Evolutionary conservation across 805 yeast species (phyloP).

Genomic region (Pichia gijzeniarum): DNA sequence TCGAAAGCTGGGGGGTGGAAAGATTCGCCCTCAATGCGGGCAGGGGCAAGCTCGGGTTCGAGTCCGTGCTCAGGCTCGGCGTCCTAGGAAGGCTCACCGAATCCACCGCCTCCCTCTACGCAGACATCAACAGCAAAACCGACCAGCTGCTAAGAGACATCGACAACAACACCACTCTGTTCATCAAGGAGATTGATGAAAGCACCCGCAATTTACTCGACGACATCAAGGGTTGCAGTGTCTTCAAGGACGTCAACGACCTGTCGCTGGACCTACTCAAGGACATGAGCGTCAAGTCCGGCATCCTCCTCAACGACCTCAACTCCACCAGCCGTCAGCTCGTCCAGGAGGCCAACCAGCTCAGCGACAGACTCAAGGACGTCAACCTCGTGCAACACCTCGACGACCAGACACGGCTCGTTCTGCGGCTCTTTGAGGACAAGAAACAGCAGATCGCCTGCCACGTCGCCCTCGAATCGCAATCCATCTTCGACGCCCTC

Average conservation of each 20-base stretch:
- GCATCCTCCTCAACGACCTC: constrained; percentile 20
- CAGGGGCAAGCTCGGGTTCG: constrained; percentile 81
- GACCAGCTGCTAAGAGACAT: constrained; percentile 23
- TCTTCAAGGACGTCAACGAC: constrained; percentile 18
- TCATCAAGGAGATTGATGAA: constrained; percentile 23
- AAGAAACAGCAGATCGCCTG: neutral
- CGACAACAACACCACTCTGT: constrained; percentile 19
- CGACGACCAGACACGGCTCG: constrained; percentile 12
- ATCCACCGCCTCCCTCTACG: no score
- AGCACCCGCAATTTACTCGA: constrained; percentile 10
- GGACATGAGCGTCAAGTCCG: constrained; percentile 23
- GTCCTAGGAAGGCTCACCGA: no score
- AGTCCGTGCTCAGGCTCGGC: no score
- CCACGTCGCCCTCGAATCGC: constrained; percentile 1
- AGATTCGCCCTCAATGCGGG: constrained; percentile 84
- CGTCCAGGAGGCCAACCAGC: constrained; percentile 15
- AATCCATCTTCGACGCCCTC: constrained; percentile 9
- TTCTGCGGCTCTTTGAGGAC: constrained; percentile 6
- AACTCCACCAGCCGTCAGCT: constrained; percentile 17
- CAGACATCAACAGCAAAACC: constrained; percentile 23
- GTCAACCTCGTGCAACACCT: constrained; percentile 11
- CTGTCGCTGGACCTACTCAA: constrained; percentile 20
- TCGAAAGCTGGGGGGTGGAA: constrained; percentile 90
- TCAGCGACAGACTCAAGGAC: constrained; percentile 3
- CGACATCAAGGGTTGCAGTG: constrained; percentile 17